phyloP scores from a whole-genome alignment of 805 yeast species.

The Yarrowia yakushimensis region DNA sequence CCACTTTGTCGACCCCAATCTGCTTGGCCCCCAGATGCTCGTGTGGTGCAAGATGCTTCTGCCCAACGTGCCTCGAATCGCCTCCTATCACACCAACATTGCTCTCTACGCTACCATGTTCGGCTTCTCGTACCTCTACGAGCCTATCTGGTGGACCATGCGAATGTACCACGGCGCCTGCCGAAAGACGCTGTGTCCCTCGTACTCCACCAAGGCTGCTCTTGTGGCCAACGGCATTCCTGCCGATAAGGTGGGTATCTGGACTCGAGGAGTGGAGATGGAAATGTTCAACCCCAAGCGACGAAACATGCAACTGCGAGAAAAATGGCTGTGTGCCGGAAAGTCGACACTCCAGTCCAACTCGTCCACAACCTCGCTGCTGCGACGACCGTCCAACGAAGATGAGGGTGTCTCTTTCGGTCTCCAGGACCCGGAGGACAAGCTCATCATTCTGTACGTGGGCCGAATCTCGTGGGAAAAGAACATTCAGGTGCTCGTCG shows the following conservation, averaged over 20 bases:
- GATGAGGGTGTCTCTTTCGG: slow-evolving; percentile 28
- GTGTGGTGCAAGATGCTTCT: slow-evolving; percentile 26
- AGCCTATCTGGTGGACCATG: slow-evolving; percentile 28
- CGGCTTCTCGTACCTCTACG: slow-evolving; percentile 28
- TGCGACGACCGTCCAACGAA: slow-evolving; percentile 22
- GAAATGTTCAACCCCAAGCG: slow-evolving; percentile 22
- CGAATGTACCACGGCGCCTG: slow-evolving; percentile 35
- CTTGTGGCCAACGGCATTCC: slow-evolving; percentile 28
- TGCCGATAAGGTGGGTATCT: slow-evolving; percentile 25
- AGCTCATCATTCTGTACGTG: slow-evolving; percentile 28
- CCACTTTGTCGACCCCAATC: slow-evolving; percentile 30
- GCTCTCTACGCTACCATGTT: slow-evolving; percentile 28
- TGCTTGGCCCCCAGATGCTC: slow-evolving; percentile 29
- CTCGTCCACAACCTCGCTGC: slow-evolving; percentile 11
- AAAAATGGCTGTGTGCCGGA: slow-evolving; percentile 26
- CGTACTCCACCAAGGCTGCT: slow-evolving; percentile 30
- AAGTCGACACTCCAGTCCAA: not conserved
- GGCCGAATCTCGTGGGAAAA: slow-evolving; percentile 31
- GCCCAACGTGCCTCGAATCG: slow-evolving; percentile 28
- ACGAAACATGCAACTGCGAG: slow-evolving; percentile 22
- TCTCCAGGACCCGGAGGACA: slow-evolving; percentile 1
- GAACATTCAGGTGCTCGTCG: slow-evolving; percentile 28
- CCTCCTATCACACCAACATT: slow-evolving; percentile 29
- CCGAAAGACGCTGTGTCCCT: slow-evolving; percentile 38
- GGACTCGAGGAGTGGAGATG: slow-evolving; percentile 30